These are phyloP conservation scores for Maudiozyma pseudohumilis DNA, from an alignment of 805 yeast genomes.

Conservation along the genomic window DNA sequence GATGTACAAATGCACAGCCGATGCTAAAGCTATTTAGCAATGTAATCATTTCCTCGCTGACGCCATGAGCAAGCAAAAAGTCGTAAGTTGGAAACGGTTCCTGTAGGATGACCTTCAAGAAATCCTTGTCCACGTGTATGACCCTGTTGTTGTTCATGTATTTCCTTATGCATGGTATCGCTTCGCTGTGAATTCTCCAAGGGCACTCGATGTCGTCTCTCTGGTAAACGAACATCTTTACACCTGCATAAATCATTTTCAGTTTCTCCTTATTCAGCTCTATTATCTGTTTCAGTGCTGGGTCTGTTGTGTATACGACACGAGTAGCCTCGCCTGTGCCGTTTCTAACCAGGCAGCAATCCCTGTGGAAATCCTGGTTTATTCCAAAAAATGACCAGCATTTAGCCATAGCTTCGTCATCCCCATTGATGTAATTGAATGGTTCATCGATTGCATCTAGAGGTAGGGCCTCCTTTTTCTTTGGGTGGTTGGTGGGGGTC, in stretches of 20 bases:
- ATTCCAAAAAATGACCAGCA: conserved; percentile 88
- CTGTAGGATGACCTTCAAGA: conserved; percentile 55
- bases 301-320: conserved; percentile 82
- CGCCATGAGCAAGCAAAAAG: conserved; percentile 37
- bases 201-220: conserved; percentile 64
- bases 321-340: conserved; percentile 92
- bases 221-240: conserved; percentile 83
- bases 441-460: conserved; percentile 95
- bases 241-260: conserved; percentile 86
- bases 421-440: conserved; percentile 62
- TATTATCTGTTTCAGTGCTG: conserved; percentile 60
- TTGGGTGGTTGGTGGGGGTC: conserved; percentile 25
- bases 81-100: conserved; percentile 74
- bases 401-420: conserved; percentile 53
- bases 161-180: conserved; percentile 55
- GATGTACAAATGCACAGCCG: conserved; percentile 80
- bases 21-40: conserved; percentile 43
- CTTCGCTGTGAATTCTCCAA: conserved; percentile 93
- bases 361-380: conserved; percentile 53
- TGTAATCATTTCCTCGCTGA: conserved; percentile 50
- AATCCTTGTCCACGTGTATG: conserved; percentile 41
- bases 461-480: conserved; percentile 67
- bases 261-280: conserved; percentile 63
- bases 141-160: conserved; percentile 56
- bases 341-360: conserved; percentile 79